Conservation (phyloP, 192 early-diverging fungal genomes). For the Entomortierella lignicola region DNA sequence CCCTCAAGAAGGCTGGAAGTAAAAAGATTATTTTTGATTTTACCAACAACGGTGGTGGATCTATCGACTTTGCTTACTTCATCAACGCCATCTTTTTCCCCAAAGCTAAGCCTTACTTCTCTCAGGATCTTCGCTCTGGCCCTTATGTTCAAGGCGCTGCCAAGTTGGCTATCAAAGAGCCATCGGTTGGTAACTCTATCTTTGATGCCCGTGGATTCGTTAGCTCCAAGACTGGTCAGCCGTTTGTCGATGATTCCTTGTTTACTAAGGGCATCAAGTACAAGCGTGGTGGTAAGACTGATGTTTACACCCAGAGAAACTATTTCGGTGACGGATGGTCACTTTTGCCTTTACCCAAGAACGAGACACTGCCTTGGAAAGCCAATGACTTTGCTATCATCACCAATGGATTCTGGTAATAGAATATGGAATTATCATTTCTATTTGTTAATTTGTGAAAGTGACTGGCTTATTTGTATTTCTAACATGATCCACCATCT, state of each 20-base stretch:
- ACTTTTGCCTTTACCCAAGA: constrained; percentile 43
- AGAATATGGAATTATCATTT: background rate
- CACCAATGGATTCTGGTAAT: constrained; percentile 51
- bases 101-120: constrained; percentile 31
- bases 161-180: constrained; percentile 14
- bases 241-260: constrained; percentile 34
- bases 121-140: constrained; percentile 26
- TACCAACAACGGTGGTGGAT: constrained; percentile 56
- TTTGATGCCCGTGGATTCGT: constrained; percentile 35
- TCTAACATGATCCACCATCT: background rate
- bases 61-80: constrained; percentile 46
- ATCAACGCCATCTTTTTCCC: constrained; percentile 52
- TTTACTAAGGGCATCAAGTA: constrained; percentile 38
- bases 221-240: constrained; percentile 4
- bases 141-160: constrained; percentile 25
- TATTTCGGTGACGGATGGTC: constrained; percentile 32
- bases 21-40: constrained; percentile 54
- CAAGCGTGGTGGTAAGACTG: constrained; percentile 18
- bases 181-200: constrained; percentile 5
- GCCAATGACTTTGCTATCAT: constrained; percentile 40
- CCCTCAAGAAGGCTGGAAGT: constrained; percentile 26
- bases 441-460: too few relatives aligned
- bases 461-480: too few relatives aligned
- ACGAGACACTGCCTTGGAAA: constrained; percentile 47
- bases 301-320: constrained; percentile 34